Evolutionary conservation across 768 basidiomycete genomes (phyloP).

Genomic region (Tricholoma bakamatsutake): DNA sequence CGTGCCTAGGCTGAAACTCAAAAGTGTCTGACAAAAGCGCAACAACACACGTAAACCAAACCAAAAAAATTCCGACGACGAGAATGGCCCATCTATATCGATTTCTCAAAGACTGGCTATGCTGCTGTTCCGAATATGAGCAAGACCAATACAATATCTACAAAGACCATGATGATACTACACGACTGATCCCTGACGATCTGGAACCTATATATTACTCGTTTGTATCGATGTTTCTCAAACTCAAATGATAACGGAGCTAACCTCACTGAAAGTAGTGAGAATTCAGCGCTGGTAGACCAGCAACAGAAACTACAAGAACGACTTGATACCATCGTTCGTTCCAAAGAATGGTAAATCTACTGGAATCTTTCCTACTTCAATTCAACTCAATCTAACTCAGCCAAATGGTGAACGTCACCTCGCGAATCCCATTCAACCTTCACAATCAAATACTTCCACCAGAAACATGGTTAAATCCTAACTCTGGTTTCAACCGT

Average conservation of each 20-base stretch:
- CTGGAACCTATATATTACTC: background rate
- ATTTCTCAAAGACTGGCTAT: background rate
- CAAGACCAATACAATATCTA: background rate
- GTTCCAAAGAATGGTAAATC: conserved; percentile 19
- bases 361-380: background rate
- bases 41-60: too few species aligned
- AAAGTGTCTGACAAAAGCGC: too few species aligned
- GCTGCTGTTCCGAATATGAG: background rate
- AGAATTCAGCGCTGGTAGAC: conserved; percentile 1
- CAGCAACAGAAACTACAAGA: conserved; percentile 11
- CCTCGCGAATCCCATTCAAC: conserved; percentile 21
- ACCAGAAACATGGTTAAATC: background rate
- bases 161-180: background rate
- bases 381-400: background rate
- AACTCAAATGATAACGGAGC: background rate
- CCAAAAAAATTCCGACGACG: too few species aligned
- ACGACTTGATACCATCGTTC: conserved; percentile 14
- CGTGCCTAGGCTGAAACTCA: too few species aligned
- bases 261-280: background rate
- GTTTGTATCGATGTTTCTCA: background rate
- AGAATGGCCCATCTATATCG: background rate
- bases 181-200: conserved; percentile 4
- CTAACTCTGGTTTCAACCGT: background rate
- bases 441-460: conserved; percentile 15
- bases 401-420: conserved; percentile 22